These are phyloP conservation scores for Botrytis medusae DNA, from an alignment of 2,329 filamentous ascomycete species.

Conservation along the genomic window DNA sequence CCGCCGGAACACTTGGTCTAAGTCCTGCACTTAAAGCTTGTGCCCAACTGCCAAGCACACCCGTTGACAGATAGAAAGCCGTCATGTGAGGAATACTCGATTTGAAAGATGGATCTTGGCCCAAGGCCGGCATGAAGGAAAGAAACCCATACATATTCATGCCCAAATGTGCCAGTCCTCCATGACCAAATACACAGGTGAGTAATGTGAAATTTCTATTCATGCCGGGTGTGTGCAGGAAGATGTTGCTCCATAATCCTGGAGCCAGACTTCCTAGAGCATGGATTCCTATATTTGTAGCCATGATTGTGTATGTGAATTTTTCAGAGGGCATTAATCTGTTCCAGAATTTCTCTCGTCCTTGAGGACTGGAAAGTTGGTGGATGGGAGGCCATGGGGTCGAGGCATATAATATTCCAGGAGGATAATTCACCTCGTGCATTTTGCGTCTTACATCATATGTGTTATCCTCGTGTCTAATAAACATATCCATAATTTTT, in stretches of 20 bases:
- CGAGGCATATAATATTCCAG: background rate
- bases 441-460: constrained; percentile 10
- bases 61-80: constrained; percentile 14
- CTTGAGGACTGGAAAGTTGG: background rate
- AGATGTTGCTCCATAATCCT: constrained; percentile 1
- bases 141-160: constrained; percentile 16
- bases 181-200: constrained; percentile 14
- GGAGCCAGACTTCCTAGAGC: background rate
- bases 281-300: constrained; percentile 2
- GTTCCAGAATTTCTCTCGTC: constrained; percentile 3
- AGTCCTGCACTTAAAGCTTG: constrained; percentile 11
- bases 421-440: background rate
- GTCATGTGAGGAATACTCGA: constrained; percentile 13
- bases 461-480: background rate
- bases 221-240: background rate
- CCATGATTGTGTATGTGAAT: constrained; percentile 10
- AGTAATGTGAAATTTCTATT: constrained; percentile 10
- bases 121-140: constrained; percentile 13
- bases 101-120: background rate
- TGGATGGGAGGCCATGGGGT: constrained; percentile 5
- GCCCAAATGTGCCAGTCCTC: background rate
- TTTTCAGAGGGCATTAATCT: background rate
- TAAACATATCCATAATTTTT: background rate
- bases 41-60: constrained; percentile 10
- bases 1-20: background rate